Percentiles rank a stretch among this genome's conserved stretches.
phyloP scores from a whole-genome alignment of 140 eudicot species.

The Oenanthe javanica region DNA sequence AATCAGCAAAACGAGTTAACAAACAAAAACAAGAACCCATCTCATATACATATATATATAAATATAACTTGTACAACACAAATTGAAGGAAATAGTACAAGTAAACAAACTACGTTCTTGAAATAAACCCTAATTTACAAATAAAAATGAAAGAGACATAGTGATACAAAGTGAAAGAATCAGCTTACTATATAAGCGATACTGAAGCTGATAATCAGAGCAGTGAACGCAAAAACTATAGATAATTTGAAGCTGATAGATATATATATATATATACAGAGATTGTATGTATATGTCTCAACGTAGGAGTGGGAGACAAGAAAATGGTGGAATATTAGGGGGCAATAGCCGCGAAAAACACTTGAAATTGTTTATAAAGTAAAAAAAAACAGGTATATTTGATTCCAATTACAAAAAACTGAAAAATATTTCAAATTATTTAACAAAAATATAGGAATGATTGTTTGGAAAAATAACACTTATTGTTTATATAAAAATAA shows the following conservation, averaged over 20 bases:
- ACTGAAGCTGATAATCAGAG: background rate
- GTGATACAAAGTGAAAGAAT: background rate
- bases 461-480: too few species aligned
- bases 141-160: background rate
- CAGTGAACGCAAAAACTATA: background rate
- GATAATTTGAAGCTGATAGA: background rate
- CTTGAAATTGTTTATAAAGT: background rate
- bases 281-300: background rate
- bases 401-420: too few species aligned
- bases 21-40: background rate
- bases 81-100: background rate
- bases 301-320: background rate
- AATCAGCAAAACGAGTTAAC: background rate
- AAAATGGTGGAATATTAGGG: background rate
- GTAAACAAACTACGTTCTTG: background rate
- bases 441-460: too few species aligned
- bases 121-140: background rate
- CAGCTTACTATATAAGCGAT: background rate
- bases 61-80: background rate
- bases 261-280: background rate
- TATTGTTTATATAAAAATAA: too few species aligned
- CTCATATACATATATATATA: background rate
- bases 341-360: background rate
- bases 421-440: too few species aligned
- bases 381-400: too few species aligned